Percentiles rank a stretch among this genome's conserved stretches.
Conservation (phyloP, 257 asterid species). For the Solanum piurae region DNA sequence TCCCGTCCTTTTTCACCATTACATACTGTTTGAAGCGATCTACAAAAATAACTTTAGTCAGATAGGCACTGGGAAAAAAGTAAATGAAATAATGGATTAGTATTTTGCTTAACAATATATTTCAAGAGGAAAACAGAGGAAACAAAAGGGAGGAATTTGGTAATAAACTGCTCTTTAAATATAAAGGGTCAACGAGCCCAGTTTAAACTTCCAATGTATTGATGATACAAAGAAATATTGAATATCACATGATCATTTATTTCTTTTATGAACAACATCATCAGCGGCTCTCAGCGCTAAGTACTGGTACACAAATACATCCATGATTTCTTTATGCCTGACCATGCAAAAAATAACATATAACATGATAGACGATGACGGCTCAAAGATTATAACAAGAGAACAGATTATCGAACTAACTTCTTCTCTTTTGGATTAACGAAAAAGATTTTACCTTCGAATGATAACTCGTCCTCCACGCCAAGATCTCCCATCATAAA, state of each 20-base stretch:
- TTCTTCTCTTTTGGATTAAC: not conserved
- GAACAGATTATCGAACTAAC: not conserved
- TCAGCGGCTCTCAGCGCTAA: not conserved
- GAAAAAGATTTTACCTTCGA: constrained; percentile 13
- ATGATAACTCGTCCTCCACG: constrained; percentile 5
- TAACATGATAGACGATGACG: not conserved
- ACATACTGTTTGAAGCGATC: constrained; percentile 20
- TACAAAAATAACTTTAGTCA: constrained; percentile 17
- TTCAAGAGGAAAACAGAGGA: not conserved
- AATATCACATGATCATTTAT: not conserved
- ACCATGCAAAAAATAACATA: not conserved
- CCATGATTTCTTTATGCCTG: not conserved
- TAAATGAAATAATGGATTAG: not conserved
- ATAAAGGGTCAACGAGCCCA: not conserved
- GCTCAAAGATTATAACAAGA: not conserved
- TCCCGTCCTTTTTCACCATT: constrained; percentile 39
- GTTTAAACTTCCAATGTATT: not conserved
- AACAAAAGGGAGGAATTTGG: not conserved
- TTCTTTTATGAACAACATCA: not conserved
- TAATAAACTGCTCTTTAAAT: not conserved
- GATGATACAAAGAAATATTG: not conserved
- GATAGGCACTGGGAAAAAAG: not conserved
- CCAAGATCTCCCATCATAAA: constrained; percentile 14
- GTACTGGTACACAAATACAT: not conserved
- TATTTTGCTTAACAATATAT: not conserved